A percentile compares a stretch with the other conserved stretches of the same genome.
phyloP scores from a whole-genome alignment of 75 land plant species.

The Adiantum capillusveneris region DNA sequence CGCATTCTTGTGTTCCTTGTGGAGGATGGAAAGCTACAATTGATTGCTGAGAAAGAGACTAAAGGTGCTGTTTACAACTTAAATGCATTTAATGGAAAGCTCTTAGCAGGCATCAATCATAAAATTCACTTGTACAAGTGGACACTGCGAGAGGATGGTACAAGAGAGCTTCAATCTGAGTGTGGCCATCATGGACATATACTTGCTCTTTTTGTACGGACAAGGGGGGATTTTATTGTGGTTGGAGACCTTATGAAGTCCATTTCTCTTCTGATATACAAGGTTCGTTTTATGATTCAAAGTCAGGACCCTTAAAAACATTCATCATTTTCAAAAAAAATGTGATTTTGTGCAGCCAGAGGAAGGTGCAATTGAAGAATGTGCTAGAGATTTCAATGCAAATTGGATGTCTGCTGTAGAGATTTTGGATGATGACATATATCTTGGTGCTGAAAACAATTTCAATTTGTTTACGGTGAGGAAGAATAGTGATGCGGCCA shows the following conservation, averaged over 20 bases:
- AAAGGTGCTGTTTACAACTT: slow-evolving; percentile 96
- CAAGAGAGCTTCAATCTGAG: slow-evolving; percentile 91
- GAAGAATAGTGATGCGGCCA: slow-evolving; percentile 97
- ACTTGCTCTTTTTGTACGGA: slow-evolving; percentile 88
- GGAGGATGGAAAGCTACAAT: slow-evolving; percentile 59
- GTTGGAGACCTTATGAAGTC: slow-evolving; percentile 99
- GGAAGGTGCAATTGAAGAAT: slow-evolving; percentile 96
- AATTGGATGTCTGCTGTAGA: slow-evolving; percentile 99
- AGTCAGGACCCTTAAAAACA: background rate
- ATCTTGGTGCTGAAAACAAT: slow-evolving; percentile 94
- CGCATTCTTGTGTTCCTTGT: slow-evolving; percentile 77
- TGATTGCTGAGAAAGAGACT: slow-evolving; percentile 90
- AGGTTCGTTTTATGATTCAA: slow-evolving; percentile 44
- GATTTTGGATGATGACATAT: slow-evolving; percentile 95
- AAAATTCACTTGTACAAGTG: slow-evolving; percentile 95
- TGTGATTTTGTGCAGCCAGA: slow-evolving; percentile 67
- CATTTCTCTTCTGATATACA: slow-evolving; percentile 81
- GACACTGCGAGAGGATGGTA: slow-evolving; percentile 93
- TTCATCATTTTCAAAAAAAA: background rate
- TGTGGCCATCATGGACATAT: slow-evolving; percentile 98
- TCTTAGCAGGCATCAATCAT: slow-evolving; percentile 96
- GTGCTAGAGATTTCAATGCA: slow-evolving; percentile 94
- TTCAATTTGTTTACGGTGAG: slow-evolving; percentile 92
- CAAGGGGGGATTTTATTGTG: slow-evolving; percentile 98
- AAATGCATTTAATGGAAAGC: slow-evolving; percentile 94